Conservation (phyloP, 768 basidiomycete species). For the Kwoniella newhampshirensis region DNA sequence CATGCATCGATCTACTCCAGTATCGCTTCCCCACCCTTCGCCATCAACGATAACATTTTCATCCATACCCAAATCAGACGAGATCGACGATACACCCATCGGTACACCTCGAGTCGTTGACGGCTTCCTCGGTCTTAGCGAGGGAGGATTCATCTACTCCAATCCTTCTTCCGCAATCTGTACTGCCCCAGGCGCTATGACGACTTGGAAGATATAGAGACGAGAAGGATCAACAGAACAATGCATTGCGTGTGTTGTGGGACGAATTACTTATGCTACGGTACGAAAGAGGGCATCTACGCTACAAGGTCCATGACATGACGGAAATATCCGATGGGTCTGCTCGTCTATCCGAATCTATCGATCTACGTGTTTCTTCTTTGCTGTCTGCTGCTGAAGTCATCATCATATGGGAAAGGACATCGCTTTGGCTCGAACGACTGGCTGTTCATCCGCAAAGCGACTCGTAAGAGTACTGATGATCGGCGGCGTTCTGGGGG, state of each 20-base stretch:
- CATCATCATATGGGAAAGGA: too few relatives aligned
- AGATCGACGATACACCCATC: constrained; percentile 1
- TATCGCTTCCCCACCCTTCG: not conserved
- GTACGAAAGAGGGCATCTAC: too few relatives aligned
- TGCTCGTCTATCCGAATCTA: not conserved
- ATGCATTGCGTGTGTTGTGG: not conserved
- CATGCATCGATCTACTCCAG: constrained; percentile 18
- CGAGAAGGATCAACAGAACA: not conserved
- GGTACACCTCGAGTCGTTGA: constrained; percentile 23
- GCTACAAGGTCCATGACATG: too few relatives aligned
- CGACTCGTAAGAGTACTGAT: constrained; percentile 62
- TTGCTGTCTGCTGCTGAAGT: too few relatives aligned
- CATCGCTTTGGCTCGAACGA: too few relatives aligned
- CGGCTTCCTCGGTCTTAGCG: constrained; percentile 38
- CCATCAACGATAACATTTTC: constrained; percentile 12
- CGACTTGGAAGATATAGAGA: not conserved
- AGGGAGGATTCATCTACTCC: constrained; percentile 35
- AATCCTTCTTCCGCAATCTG: constrained; percentile 20
- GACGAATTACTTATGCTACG: too few relatives aligned
- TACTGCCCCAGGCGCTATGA: constrained; percentile 28
- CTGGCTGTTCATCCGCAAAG: constrained; percentile 57
- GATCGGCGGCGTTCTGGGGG: constrained; percentile 61
- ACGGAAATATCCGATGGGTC: too few relatives aligned
- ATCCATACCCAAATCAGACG: constrained; percentile 10
- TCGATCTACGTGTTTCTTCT: too few relatives aligned